Evolutionary conservation across 768 basidiomycete species (phyloP).

Genomic region (Strobilomyces confusus): DNA sequence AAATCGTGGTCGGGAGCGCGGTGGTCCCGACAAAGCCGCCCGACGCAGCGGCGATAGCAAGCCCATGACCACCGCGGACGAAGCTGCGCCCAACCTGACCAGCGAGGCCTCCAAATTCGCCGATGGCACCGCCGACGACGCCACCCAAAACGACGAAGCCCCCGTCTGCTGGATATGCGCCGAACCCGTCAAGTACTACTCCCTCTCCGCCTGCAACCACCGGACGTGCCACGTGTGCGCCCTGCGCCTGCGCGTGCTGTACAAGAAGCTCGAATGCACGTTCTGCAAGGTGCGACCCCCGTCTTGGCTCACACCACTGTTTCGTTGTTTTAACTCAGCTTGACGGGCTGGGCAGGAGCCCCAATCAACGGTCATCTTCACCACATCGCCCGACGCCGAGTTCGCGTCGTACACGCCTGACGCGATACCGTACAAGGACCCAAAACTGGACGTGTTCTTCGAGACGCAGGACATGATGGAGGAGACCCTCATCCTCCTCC

Average conservation of each 20-base stretch:
- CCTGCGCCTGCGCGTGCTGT: slow-evolving; percentile 80
- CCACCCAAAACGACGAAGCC: slow-evolving; percentile 21
- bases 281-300: slow-evolving; percentile 80
- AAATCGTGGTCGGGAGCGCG: slow-evolving; percentile 19
- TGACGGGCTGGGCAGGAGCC: slow-evolving; percentile 49
- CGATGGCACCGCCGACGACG: neutral
- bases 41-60: slow-evolving; percentile 4
- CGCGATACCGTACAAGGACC: slow-evolving; percentile 59
- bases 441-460: slow-evolving; percentile 75
- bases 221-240: slow-evolving; percentile 94
- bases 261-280: slow-evolving; percentile 91
- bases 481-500: slow-evolving; percentile 82
- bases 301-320: neutral
- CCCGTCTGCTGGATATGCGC: slow-evolving; percentile 89
- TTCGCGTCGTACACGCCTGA: slow-evolving; percentile 59
- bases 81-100: neutral
- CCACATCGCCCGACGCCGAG: slow-evolving; percentile 53
- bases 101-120: neutral
- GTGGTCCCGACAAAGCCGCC: slow-evolving; percentile 9
- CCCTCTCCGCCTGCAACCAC: slow-evolving; percentile 88
- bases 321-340: neutral
- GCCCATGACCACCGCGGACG: neutral
- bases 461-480: slow-evolving; percentile 95
- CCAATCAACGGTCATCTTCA: slow-evolving; percentile 74
- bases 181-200: slow-evolving; percentile 87